A percentile compares a stretch with the other conserved stretches of the same genome.
Evolutionary conservation across 495 filamentous ascomycete genomes (phyloP).

Genomic region (Penicillium maclennaniae): DNA sequence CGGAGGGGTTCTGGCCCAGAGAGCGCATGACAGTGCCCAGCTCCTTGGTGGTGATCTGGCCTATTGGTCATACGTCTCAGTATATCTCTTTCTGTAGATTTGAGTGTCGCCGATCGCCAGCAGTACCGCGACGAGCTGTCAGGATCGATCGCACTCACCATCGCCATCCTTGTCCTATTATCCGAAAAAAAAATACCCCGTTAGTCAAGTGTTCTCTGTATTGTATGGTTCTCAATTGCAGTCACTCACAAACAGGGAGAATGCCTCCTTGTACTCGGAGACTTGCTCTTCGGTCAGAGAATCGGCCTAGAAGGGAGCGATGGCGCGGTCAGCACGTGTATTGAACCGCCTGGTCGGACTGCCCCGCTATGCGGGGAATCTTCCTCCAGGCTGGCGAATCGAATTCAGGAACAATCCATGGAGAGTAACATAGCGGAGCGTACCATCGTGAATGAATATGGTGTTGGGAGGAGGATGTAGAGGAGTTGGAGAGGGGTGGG

Average conservation of each 20-base stretch:
- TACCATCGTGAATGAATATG: conserved; percentile 21
- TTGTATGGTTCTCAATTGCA: conserved; percentile 22
- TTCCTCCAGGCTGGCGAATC: conserved; percentile 2
- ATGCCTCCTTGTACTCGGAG: conserved; percentile 99
- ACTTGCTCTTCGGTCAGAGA: conserved; percentile 98
- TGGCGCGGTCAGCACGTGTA: conserved; percentile 26
- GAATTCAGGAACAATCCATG: neutral
- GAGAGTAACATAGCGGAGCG: neutral
- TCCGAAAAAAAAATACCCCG: conserved; percentile 11
- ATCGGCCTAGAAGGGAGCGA: conserved; percentile 60
- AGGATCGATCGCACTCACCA: conserved; percentile 66
- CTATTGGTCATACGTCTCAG: conserved; percentile 40
- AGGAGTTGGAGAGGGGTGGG: conserved; percentile 11
- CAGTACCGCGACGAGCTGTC: conserved; percentile 2
- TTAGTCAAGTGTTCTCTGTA: conserved; percentile 7
- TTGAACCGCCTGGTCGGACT: conserved; percentile 15
- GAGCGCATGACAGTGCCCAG: conserved; percentile 99
- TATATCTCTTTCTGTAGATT: neutral
- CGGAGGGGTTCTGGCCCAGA: conserved; percentile 98
- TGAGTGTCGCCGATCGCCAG: neutral
- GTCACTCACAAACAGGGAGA: conserved; percentile 95
- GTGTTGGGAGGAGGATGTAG: conserved; percentile 5
- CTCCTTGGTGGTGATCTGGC: conserved; percentile 99
- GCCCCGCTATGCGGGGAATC: conserved; percentile 42
- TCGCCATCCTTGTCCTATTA: conserved; percentile 98